Base-by-base conservation (phyloP, 768 basidiomycete species). In the Suillus occidentalis region DNA sequence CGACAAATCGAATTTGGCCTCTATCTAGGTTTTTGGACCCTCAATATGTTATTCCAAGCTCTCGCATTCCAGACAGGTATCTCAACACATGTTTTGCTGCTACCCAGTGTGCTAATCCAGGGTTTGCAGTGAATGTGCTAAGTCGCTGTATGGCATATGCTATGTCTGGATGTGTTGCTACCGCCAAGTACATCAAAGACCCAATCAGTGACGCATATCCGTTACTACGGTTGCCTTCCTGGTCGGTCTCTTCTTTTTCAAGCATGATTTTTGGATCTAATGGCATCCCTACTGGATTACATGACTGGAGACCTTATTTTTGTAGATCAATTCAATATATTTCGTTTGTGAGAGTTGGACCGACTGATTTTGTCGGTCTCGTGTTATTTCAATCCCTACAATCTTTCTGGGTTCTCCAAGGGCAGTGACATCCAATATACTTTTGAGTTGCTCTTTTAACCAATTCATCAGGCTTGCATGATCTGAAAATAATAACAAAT, bases 361-460 rank as follows among this genome's bases (percentile, higher is more conserved):
- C 28, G 28, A 28, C 3, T 3, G 28, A 3, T 28, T 28, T 28
- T 28, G 28, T 28, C 3, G 28, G 37, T 66, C 49, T 52, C 57
- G 1, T 0, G n/a, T 53, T 3, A 77, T 70, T 37, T 73, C 69
- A 4, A 78, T 72, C 6, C 75, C 72, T 10, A 77, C 53, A 8
- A 76, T 66, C n/a, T 68, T 66, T 9, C 60, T 61, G 1, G 70
- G 68, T 31, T 70, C 65, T 53, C 75, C 73, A 3, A 74, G 53
- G 59, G 73, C 70, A 4, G 60, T 72, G 18, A 72, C 62, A 2
- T 69, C 66, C 31, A 73, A 70, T 22, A 62, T 57, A 20, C 18
- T 6, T 18, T 63, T 13, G 18, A 72, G 55, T 56, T 67, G 65
- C 39, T 14, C n/a, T 52, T 70, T 63, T 37, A 64, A 37, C 37